Percentiles rank a stretch among this genome's conserved stretches.
Conservation (phyloP, 805 yeast species). For the Wickerhamiella australiensis region DNA sequence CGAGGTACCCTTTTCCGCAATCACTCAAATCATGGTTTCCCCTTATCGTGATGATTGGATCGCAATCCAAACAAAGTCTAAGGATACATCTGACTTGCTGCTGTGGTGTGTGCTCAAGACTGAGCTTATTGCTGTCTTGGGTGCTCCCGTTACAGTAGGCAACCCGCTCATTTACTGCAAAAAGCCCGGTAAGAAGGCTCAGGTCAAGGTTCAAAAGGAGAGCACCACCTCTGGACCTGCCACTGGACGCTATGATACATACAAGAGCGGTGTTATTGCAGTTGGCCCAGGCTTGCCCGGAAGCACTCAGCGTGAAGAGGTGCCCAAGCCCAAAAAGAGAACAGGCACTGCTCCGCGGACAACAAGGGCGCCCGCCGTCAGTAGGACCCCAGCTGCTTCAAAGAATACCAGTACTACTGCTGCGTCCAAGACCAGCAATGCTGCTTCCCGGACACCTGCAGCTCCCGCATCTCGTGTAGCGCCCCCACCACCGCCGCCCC, state of each 20-base stretch:
- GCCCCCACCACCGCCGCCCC: conserved; percentile 36
- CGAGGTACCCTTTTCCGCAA: conserved; percentile 45
- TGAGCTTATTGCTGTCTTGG: conserved; percentile 49
- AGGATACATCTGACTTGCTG: conserved; percentile 59
- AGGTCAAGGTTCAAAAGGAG: conserved; percentile 56
- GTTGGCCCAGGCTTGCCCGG: conserved; percentile 74
- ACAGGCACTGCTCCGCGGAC: conserved; percentile 7
- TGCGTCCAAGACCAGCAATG: background rate
- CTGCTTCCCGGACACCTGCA: conserved; percentile 13
- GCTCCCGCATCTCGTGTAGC: conserved; percentile 12
- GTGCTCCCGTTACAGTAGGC: conserved; percentile 45
- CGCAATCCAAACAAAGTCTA: conserved; percentile 46
- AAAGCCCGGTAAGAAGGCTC: conserved; percentile 71
- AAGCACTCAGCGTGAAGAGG: conserved; percentile 52
- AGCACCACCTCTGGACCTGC: conserved; percentile 24
- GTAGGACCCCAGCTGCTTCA: background rate
- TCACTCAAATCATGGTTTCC: conserved; percentile 56
- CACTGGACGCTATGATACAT: conserved; percentile 65
- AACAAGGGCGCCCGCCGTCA: conserved; percentile 2
- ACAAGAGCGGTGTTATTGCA: conserved; percentile 78
- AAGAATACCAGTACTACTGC: background rate
- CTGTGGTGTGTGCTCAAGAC: conserved; percentile 78
- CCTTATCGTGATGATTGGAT: conserved; percentile 86
- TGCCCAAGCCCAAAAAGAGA: conserved; percentile 41
- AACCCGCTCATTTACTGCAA: conserved; percentile 71